Conservation (phyloP, 192 early-diverging fungal species). For the Coemansia umbellata region DNA sequence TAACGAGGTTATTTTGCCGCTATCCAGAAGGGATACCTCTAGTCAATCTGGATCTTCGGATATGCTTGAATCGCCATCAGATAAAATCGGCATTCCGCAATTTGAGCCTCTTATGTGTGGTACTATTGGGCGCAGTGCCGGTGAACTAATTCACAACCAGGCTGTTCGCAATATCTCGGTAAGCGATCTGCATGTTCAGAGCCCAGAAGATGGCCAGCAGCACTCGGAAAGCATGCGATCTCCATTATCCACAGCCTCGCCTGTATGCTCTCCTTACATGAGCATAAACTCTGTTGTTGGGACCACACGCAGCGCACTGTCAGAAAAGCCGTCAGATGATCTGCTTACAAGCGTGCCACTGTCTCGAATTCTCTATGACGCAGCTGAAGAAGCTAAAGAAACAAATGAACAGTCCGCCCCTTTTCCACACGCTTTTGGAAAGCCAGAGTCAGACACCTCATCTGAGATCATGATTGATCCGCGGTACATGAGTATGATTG, state of each 20-base stretch:
- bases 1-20: neutral
- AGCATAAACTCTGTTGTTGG: neutral
- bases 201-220: neutral
- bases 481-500: slow-evolving; percentile 15
- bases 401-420: neutral
- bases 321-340: slow-evolving; percentile 5
- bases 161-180: slow-evolving; percentile 35
- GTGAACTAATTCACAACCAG: slow-evolving; percentile 37
- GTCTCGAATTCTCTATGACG: slow-evolving; percentile 3
- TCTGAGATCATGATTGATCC: slow-evolving; percentile 16
- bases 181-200: neutral
- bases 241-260: neutral
- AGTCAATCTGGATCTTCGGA: too few species aligned
- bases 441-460: neutral
- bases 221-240: neutral
- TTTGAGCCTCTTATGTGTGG: slow-evolving; percentile 14
- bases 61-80: neutral
- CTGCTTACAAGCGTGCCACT: slow-evolving; percentile 3
- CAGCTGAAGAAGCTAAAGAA: neutral
- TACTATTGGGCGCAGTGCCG: slow-evolving; percentile 16
- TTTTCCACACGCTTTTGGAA: neutral
- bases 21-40: too few species aligned
- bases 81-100: slow-evolving; percentile 26
- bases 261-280: neutral
- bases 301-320: neutral